Percentiles rank a stretch among this genome's conserved stretches.
Conservation (phyloP, 805 yeast genomes). For the Komagataella populi region DNA sequence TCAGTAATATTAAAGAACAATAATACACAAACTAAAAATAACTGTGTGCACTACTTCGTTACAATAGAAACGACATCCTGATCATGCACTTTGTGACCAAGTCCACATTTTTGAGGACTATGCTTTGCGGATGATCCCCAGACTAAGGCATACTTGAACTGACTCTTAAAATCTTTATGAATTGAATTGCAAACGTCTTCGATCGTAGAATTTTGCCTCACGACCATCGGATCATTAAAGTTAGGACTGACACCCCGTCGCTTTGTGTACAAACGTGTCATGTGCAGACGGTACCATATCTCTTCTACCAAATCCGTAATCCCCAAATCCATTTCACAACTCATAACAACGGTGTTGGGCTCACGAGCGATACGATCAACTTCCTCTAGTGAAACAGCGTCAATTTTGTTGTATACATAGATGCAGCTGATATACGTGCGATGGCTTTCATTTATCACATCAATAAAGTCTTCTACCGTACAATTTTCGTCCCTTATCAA, state of each 20-base stretch:
- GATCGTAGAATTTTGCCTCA: slow-evolving; percentile 63
- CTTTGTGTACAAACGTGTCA: slow-evolving; percentile 78
- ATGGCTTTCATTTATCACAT: slow-evolving; percentile 77
- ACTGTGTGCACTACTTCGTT: slow-evolving; percentile 38
- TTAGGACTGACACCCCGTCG: slow-evolving; percentile 73
- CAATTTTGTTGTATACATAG: slow-evolving; percentile 90
- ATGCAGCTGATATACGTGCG: slow-evolving; percentile 83
- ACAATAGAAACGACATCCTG: slow-evolving; percentile 92
- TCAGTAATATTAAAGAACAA: background rate
- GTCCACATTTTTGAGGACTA: slow-evolving; percentile 93
- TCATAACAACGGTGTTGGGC: slow-evolving; percentile 88
- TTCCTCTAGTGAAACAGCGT: slow-evolving; percentile 90
- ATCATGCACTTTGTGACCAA: slow-evolving; percentile 70
- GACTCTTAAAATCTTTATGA: slow-evolving; percentile 84
- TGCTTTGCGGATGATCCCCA: slow-evolving; percentile 96
- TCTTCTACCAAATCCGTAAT: slow-evolving; percentile 81
- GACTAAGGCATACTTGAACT: slow-evolving; percentile 86
- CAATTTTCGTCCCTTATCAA: slow-evolving; percentile 77
- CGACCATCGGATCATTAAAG: slow-evolving; percentile 84
- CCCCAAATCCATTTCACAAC: slow-evolving; percentile 82
- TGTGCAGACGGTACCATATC: slow-evolving; percentile 79
- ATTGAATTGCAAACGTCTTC: slow-evolving; percentile 85
- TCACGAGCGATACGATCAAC: slow-evolving; percentile 84
- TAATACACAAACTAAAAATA: background rate
- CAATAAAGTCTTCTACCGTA: slow-evolving; percentile 89